These are phyloP conservation scores for Aspergillus olivimuriae DNA, from an alignment of 495 filamentous ascomycete species.

Conservation along the genomic window DNA sequence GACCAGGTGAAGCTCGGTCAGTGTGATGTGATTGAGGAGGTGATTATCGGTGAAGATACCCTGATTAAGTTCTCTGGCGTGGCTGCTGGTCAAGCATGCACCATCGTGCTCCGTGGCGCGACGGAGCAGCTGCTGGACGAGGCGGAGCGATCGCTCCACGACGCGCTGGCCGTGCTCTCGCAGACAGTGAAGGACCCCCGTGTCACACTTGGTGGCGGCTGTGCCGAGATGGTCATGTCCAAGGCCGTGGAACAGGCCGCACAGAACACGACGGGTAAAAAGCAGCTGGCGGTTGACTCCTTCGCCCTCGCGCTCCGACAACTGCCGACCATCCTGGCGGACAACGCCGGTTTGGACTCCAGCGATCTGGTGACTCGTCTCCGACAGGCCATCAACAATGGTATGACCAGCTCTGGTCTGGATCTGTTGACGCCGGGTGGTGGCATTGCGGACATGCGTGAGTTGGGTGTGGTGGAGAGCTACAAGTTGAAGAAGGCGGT, in stretches of 20 bases:
- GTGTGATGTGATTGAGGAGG: constrained; percentile 94
- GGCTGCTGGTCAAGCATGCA: constrained; percentile 90
- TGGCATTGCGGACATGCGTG: constrained; percentile 92
- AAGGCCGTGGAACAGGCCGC: constrained; percentile 94
- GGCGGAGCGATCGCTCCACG: constrained; percentile 91
- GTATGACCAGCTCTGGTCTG: constrained; percentile 83
- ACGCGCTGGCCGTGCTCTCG: constrained; percentile 92
- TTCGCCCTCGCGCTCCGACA: constrained; percentile 87
- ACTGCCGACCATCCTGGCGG: constrained; percentile 91
- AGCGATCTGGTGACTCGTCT: constrained; percentile 89
- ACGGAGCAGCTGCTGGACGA: constrained; percentile 96
- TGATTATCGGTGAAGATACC: constrained; percentile 96
- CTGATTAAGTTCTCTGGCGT: constrained; percentile 97
- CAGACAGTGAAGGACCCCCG: constrained; percentile 94
- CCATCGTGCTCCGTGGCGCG: constrained; percentile 91
- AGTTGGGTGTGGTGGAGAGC: constrained; percentile 94
- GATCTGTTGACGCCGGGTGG: constrained; percentile 87
- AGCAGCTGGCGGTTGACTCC: constrained; percentile 83
- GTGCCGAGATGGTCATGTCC: constrained; percentile 98
- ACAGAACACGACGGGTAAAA: constrained; percentile 93
- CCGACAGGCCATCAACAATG: constrained; percentile 88
- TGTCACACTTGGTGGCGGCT: constrained; percentile 90
- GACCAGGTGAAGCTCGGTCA: constrained; percentile 93
- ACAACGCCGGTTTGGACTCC: constrained; percentile 94
- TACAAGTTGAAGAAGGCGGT: constrained; percentile 98